phyloP scores from a whole-genome alignment of 805 yeast genomes.

The Monosporozyma siamensis region DNA sequence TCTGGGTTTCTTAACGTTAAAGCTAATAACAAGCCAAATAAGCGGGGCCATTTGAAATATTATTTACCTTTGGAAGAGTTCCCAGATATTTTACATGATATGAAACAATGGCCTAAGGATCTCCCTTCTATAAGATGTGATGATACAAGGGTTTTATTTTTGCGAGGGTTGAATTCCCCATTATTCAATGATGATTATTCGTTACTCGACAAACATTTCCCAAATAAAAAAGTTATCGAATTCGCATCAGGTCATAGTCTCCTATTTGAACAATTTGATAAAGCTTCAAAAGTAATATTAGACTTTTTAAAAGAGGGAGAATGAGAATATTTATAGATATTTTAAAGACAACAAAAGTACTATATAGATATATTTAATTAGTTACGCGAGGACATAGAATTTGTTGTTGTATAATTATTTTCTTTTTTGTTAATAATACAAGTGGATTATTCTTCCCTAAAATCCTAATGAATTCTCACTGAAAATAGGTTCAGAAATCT shows the following conservation, averaged over 20 bases:
- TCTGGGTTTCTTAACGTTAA: conserved; percentile 21
- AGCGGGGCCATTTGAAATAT: conserved; percentile 10
- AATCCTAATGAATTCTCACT: conserved; percentile 2
- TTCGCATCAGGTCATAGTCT: conserved; percentile 28
- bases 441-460: background rate
- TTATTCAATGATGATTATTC: conserved; percentile 32
- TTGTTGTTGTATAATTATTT: too few species aligned
- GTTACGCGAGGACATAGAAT: too few species aligned
- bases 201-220: conserved; percentile 18
- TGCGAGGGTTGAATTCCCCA: conserved; percentile 36
- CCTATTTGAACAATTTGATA: conserved; percentile 21
- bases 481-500: conserved; percentile 47
- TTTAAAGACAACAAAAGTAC: background rate
- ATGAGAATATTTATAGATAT: background rate
- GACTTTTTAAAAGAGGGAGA: conserved; percentile 13
- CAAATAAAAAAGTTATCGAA: conserved; percentile 16
- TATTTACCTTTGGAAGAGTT: conserved; percentile 19
- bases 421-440: background rate
- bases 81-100: conserved; percentile 18
- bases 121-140: conserved; percentile 5
- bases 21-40: conserved; percentile 12
- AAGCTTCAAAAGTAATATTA: conserved; percentile 10
- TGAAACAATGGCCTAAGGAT: conserved; percentile 17
- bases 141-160: conserved; percentile 33
- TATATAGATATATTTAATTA: too few species aligned